Conservation (phyloP, 2,329 filamentous ascomycete genomes). For the Podosphaera fusca region DNA sequence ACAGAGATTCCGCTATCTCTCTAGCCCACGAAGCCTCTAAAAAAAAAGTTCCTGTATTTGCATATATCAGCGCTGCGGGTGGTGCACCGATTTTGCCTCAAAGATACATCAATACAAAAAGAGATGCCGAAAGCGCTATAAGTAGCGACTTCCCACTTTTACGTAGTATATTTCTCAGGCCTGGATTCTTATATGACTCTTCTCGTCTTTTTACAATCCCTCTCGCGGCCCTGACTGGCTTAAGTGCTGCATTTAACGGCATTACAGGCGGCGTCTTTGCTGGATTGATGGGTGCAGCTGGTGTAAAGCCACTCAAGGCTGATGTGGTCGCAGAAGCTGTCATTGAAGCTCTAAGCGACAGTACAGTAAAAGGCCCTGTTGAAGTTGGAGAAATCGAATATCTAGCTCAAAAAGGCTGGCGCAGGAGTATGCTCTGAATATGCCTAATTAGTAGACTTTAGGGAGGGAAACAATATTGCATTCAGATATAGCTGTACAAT, state of each 20-base stretch:
- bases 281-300: constrained; percentile 58
- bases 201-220: constrained; percentile 65
- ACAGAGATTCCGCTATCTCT: constrained; percentile 67
- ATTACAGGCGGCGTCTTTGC: constrained; percentile 54
- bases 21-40: constrained; percentile 54
- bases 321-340: constrained; percentile 75
- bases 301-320: constrained; percentile 66
- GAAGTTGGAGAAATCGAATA: constrained; percentile 62
- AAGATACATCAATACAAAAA: constrained; percentile 77
- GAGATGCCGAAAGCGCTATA: constrained; percentile 67
- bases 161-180: constrained; percentile 60
- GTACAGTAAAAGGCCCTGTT: constrained; percentile 47
- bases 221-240: constrained; percentile 53
- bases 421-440: constrained; percentile 59
- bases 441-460: not conserved
- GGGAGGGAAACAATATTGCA: too few species aligned
- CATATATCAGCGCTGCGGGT: constrained; percentile 71
- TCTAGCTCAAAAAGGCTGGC: constrained; percentile 64
- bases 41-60: constrained; percentile 45
- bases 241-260: constrained; percentile 55
- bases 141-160: constrained; percentile 47
- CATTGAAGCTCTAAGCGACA: constrained; percentile 64
- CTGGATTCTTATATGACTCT: constrained; percentile 74
- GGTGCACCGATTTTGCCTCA: constrained; percentile 66
- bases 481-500: too few species aligned